Evolutionary conservation across 805 yeast species (phyloP).

Genomic region (Candida silvatica): DNA sequence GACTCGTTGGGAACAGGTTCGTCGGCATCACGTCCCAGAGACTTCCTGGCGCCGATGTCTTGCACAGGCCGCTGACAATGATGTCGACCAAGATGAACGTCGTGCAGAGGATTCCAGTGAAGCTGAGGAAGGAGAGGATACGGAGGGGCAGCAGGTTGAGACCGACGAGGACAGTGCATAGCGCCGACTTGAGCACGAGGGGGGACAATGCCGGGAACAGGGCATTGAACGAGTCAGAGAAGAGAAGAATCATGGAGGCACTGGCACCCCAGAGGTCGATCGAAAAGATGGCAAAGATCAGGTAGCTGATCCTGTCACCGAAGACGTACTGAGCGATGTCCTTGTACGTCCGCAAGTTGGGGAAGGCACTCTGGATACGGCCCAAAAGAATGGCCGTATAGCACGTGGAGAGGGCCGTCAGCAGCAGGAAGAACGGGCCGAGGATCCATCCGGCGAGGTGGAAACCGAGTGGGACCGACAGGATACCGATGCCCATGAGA

Average conservation of each 20-base stretch:
- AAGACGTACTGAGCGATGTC: constrained; percentile 46
- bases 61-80: constrained; percentile 54
- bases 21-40: constrained; percentile 56
- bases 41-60: constrained; percentile 65
- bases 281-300: constrained; percentile 41
- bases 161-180: constrained; percentile 31
- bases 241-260: constrained; percentile 46
- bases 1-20: constrained; percentile 51
- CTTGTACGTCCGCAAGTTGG: constrained; percentile 42
- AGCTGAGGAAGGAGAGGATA: constrained; percentile 56
- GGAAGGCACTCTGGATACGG: constrained; percentile 31
- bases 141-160: constrained; percentile 65
- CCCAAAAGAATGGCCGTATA: constrained; percentile 50
- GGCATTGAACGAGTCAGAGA: constrained; percentile 49
- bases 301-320: constrained; percentile 33
- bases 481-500: constrained; percentile 65
- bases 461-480: constrained; percentile 66
- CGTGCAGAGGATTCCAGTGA: constrained; percentile 67
- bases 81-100: constrained; percentile 53
- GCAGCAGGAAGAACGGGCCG: constrained; percentile 34
- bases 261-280: constrained; percentile 56
- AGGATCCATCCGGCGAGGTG: constrained; percentile 58
- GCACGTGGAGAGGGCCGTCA: constrained; percentile 41
- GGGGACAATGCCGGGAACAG: constrained; percentile 34
- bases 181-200: constrained; percentile 31